Evolutionary conservation across 805 yeast genomes (phyloP).

Genomic region (Kazachstania taianensis): DNA sequence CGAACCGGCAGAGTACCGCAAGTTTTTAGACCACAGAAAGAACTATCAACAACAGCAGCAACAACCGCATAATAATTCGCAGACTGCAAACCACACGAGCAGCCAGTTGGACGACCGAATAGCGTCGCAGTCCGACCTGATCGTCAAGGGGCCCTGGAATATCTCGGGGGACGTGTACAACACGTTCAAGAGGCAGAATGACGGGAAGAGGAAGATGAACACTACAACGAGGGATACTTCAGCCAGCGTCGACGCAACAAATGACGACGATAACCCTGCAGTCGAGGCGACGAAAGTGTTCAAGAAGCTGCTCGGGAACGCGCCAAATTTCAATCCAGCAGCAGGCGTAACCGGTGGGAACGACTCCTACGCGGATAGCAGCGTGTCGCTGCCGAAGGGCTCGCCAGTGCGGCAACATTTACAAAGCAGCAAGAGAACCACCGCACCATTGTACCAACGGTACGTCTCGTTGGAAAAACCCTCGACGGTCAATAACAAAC

Average conservation of each 20-base stretch:
- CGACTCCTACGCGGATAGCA: neutral
- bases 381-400: neutral
- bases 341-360: neutral
- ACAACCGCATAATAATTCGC: neutral
- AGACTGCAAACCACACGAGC: too few relatives aligned
- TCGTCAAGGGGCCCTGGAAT: slow-evolving; percentile 6
- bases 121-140: slow-evolving; percentile 7
- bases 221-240: neutral
- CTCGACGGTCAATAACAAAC: neutral
- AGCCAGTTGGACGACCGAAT: neutral
- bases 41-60: neutral
- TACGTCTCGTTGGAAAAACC: neutral
- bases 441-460: neutral
- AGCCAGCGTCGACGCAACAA: neutral
- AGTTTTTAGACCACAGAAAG: slow-evolving; percentile 4
- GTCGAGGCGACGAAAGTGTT: slow-evolving; percentile 23
- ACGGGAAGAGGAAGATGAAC: slow-evolving; percentile 1
- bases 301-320: slow-evolving; percentile 19
- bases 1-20: slow-evolving; percentile 5
- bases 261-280: slow-evolving; percentile 23
- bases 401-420: neutral
- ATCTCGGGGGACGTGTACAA: slow-evolving; percentile 9
- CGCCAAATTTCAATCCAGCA: neutral
- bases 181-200: slow-evolving; percentile 9
- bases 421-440: neutral